Conservation (phyloP, 768 basidiomycete species). For the Trametes punicea region DNA sequence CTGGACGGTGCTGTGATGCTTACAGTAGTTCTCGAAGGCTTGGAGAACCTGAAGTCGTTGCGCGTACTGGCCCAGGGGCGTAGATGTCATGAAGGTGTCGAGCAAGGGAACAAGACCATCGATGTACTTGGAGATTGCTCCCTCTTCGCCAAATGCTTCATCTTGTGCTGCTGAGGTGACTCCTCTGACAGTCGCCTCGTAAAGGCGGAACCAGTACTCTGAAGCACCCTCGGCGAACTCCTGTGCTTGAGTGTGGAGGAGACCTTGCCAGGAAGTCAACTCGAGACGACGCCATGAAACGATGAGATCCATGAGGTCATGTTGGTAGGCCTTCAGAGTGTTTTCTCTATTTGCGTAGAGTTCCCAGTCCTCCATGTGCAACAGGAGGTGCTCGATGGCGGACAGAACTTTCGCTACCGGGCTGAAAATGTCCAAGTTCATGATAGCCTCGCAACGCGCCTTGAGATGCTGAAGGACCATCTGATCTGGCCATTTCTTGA, state of each 20-base stretch:
- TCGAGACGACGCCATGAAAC: slow-evolving; percentile 91
- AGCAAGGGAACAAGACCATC: slow-evolving; percentile 69
- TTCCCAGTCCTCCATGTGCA: slow-evolving; percentile 95
- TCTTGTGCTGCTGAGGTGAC: slow-evolving; percentile 46
- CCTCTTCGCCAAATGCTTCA: slow-evolving; percentile 28
- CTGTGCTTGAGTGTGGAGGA: slow-evolving; percentile 69
- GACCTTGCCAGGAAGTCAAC: slow-evolving; percentile 77
- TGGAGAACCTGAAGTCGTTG: slow-evolving; percentile 63
- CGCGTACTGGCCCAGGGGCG: slow-evolving; percentile 82
- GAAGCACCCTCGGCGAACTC: slow-evolving; percentile 44
- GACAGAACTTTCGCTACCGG: slow-evolving; percentile 82
- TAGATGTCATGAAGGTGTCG: slow-evolving; percentile 70
- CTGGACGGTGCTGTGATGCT: slow-evolving; percentile 38
- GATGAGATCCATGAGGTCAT: slow-evolving; percentile 64
- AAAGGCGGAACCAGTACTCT: slow-evolving; percentile 91
- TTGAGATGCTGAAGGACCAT: slow-evolving; percentile 89
- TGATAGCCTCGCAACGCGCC: slow-evolving; percentile 63
- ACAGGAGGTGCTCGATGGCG: slow-evolving; percentile 77
- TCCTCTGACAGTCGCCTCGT: slow-evolving; percentile 73
- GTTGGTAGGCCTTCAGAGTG: slow-evolving; percentile 65
- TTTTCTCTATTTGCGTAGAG: slow-evolving; percentile 92
- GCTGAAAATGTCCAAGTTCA: slow-evolving; percentile 57
- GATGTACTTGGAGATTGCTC: slow-evolving; percentile 50
- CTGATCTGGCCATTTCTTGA: slow-evolving; percentile 92
- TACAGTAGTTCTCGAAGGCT: slow-evolving; percentile 59